Percentiles rank a stretch among this genome's conserved stretches.
Conservation (phyloP, 768 basidiomycete genomes). For the Imleria badia region DNA sequence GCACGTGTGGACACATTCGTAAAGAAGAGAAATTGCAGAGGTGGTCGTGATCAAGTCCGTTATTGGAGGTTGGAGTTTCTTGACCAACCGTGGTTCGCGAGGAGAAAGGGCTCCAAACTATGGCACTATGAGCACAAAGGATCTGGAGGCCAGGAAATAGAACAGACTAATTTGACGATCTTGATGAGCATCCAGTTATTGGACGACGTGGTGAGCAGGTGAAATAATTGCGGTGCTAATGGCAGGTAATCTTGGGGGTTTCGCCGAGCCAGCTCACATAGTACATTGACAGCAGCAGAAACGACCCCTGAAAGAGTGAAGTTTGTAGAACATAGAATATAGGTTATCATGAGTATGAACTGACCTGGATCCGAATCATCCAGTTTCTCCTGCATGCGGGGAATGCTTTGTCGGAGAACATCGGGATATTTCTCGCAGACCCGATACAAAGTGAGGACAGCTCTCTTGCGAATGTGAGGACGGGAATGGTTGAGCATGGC, state of each 20-base stretch:
- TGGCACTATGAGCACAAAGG: background rate
- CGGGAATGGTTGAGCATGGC: conserved; percentile 89
- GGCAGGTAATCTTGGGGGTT: conserved; percentile 80
- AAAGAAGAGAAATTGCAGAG: conserved; percentile 90
- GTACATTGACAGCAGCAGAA: conserved; percentile 89
- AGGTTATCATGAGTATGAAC: background rate
- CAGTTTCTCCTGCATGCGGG: conserved; percentile 73
- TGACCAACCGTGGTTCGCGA: conserved; percentile 88
- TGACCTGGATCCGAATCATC: conserved; percentile 75
- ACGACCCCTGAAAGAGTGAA: conserved; percentile 65
- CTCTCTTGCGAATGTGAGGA: conserved; percentile 85
- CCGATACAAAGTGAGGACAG: conserved; percentile 81
- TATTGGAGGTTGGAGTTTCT: conserved; percentile 91
- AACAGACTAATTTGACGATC: conserved; percentile 86
- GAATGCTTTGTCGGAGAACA: conserved; percentile 60
- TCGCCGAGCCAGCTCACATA: conserved; percentile 86
- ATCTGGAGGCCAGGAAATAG: background rate
- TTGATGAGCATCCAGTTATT: conserved; percentile 99
- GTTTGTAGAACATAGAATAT: background rate
- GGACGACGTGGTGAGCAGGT: conserved; percentile 86
- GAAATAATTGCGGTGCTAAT: conserved; percentile 91
- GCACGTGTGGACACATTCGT: conserved; percentile 98
- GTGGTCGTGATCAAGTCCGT: conserved; percentile 96
- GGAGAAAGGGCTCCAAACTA: conserved; percentile 95
- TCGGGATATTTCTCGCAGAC: conserved; percentile 83